Conservation (phyloP, 1,139 yeast genomes). For the Oligophagozyma castellii region DNA sequence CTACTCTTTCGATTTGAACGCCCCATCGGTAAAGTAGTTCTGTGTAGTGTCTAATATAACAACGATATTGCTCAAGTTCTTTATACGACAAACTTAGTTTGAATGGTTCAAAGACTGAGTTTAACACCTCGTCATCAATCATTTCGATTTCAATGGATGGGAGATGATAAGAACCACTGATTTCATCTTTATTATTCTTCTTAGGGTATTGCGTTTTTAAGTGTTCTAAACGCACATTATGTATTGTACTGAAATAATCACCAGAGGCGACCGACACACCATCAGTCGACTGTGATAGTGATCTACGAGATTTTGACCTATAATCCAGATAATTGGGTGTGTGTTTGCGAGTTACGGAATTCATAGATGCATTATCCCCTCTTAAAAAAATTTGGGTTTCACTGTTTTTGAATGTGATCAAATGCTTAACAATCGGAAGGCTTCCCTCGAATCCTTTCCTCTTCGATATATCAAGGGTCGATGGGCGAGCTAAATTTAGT, state of each 20-base stretch:
- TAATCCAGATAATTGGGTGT: constrained; percentile 3
- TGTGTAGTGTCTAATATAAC: constrained; percentile 63
- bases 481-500: constrained; percentile 5
- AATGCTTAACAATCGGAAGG: too few species aligned
- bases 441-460: constrained; percentile 1
- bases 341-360: not conserved
- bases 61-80: constrained; percentile 32
- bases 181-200: constrained; percentile 1
- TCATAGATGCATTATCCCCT: not conserved
- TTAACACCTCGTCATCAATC: constrained; percentile 41
- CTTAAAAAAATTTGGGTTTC: not conserved
- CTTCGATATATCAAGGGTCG: constrained; percentile 1
- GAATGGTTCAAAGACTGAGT: constrained; percentile 35
- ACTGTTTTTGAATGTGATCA: constrained; percentile 1
- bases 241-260: constrained; percentile 14
- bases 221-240: constrained; percentile 3
- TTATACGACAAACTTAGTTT: constrained; percentile 35
- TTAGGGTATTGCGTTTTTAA: constrained; percentile 2
- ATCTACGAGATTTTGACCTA: not conserved
- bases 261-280: constrained; percentile 14
- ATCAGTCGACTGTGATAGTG: constrained; percentile 7
- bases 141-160: constrained; percentile 38
- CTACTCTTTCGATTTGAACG: constrained; percentile 59
- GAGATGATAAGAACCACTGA: constrained; percentile 13
- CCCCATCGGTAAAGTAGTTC: constrained; percentile 78